phyloP scores from a whole-genome alignment of 768 basidiomycete genomes.

The Lactarius deliciosus region DNA sequence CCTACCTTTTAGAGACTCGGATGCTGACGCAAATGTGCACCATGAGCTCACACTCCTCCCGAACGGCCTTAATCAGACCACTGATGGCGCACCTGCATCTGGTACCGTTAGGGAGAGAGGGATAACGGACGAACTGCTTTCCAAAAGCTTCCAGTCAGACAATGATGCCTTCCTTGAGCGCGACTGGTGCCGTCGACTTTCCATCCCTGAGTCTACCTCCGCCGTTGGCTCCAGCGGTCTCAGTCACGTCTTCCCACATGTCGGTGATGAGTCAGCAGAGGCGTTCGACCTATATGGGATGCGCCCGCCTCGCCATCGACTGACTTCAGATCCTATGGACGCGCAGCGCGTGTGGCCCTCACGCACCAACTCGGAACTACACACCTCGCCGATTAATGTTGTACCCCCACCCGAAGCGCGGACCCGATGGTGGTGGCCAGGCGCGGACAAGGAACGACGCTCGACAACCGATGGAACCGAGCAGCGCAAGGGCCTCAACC shows the following conservation, averaged over 20 bases:
- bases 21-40: constrained; percentile 39
- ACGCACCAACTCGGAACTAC: constrained; percentile 31
- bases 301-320: constrained; percentile 34
- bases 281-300: constrained; percentile 52
- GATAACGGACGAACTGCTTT: constrained; percentile 36
- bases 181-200: constrained; percentile 45
- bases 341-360: constrained; percentile 29
- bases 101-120: constrained; percentile 33
- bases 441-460: constrained; percentile 21
- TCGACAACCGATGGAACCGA: constrained; percentile 40
- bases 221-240: constrained; percentile 27
- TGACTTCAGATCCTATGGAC: constrained; percentile 33
- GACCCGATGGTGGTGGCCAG: constrained; percentile 17
- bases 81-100: constrained; percentile 32
- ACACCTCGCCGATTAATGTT: constrained; percentile 27
- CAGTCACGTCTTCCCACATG: constrained; percentile 26
- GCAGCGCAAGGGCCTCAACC: constrained; percentile 67
- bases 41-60: constrained; percentile 54
- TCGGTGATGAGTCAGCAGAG: constrained; percentile 35
- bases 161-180: constrained; percentile 51
- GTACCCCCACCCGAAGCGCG: constrained; percentile 24
- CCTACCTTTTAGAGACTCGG: constrained; percentile 54
- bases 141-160: constrained; percentile 53
- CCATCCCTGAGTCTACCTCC: constrained; percentile 22
- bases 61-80: constrained; percentile 53